Percentiles rank a stretch among this genome's conserved stretches.
These are phyloP conservation scores for Plenodomus biglobosus DNA, from an alignment of 2,329 filamentous ascomycete genomes.

Conservation along the genomic window DNA sequence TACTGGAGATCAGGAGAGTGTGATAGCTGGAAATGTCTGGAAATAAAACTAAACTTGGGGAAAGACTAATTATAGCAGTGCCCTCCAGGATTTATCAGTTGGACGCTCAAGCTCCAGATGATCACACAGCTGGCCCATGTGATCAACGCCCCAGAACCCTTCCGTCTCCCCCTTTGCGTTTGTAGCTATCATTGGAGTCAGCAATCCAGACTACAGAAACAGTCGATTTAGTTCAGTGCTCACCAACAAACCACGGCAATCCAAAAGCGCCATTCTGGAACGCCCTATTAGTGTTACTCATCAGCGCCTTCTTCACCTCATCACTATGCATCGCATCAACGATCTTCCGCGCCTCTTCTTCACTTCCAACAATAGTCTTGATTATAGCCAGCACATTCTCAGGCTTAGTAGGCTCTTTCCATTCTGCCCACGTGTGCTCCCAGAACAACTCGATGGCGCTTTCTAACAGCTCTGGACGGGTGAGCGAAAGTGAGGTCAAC, in stretches of 20 bases:
- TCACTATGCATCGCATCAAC: constrained; percentile 43
- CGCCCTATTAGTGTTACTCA: constrained; percentile 54
- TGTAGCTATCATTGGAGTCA: constrained; percentile 45
- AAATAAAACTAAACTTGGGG: background rate
- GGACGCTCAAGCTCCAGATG: constrained; percentile 55
- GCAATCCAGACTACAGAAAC: background rate
- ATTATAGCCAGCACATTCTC: constrained; percentile 52
- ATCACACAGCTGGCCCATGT: constrained; percentile 57
- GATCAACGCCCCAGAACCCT: constrained; percentile 63
- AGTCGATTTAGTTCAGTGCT: constrained; percentile 6
- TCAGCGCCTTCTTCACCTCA: constrained; percentile 52
- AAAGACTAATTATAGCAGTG: constrained; percentile 38
- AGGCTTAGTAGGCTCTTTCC: constrained; percentile 48
- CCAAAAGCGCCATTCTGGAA: constrained; percentile 61
- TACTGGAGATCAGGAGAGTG: background rate
- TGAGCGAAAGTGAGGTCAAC: constrained; percentile 51
- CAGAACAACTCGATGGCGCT: constrained; percentile 52
- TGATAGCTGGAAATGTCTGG: background rate
- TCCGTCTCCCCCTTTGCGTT: constrained; percentile 57
- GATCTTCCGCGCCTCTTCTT: constrained; percentile 47
- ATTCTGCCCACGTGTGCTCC: constrained; percentile 56
- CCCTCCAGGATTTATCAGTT: constrained; percentile 39
- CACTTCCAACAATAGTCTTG: constrained; percentile 50
- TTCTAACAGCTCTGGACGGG: constrained; percentile 47
- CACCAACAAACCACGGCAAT: constrained; percentile 58